Evolutionary conservation across 768 basidiomycete species (phyloP), one percentile per base, ranked within the genome.

Genomic region (Clathrus columnatus): DNA sequence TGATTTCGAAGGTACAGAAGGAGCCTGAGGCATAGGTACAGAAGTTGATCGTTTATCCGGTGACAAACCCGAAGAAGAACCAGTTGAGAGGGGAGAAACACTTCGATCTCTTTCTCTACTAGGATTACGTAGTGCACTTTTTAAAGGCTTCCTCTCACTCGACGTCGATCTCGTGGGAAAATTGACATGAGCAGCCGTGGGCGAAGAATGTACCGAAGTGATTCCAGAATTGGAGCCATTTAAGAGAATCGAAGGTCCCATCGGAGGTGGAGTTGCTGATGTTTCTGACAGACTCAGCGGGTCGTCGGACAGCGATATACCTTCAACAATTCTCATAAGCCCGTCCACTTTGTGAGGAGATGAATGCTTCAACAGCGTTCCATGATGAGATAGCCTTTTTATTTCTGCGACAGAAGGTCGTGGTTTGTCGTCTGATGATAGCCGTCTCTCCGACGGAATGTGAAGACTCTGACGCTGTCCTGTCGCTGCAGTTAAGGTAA

Each of bases 21-120:
- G 21, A 17, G 20, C 28, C 26, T 18, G 17, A 21, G 54, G 14
- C 1, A 20, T 44, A 16, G 32, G 56, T 6, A 28, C n/a, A 20
- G 46, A 30, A 26, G 16, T 23, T 42, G 16, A 30, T 46, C 14
- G 8, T 50, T 73, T 70, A 36, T 73, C 69, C 23, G 73, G 73
- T 30, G 66, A 68, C 27, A 73, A 72, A 17, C 72, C 73, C 36
- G 63, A 65, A 24, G 65, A 64, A 5, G 66, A 58, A 20, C 20
- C 49, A 28, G 21, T 50, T 6, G 20, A 20, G 7, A 27, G 10
- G 26, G 56, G 48, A 8, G 56, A 51, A 16, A 23, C 20, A 27
- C 30, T 56, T 24, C 48, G 29, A 21, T 28, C 41, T 18, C 57
- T 57, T 20, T 17, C 51, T 26, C 26, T 41, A 36, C 48, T 51